phyloP scores from a whole-genome alignment of 2,329 filamentous ascomycete species.

The Beauveria asiatica region DNA sequence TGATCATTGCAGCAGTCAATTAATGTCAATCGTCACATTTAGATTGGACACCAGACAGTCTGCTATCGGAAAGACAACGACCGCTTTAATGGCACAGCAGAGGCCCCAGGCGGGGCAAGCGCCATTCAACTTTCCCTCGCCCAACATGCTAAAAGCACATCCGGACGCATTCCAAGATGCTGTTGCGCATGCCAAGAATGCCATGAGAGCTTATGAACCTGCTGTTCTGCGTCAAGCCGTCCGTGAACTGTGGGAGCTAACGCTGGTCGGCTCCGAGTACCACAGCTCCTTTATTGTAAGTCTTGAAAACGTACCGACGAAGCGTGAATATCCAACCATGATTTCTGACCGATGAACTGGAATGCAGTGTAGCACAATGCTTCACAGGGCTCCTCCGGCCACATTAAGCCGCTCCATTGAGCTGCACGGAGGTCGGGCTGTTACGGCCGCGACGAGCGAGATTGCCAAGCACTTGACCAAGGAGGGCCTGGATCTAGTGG shows the following conservation, averaged over 20 bases:
- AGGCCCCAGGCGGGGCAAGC: neutral
- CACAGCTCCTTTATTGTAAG: slow-evolving; percentile 40
- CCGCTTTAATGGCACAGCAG: neutral
- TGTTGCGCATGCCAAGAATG: neutral
- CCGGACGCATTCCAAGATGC: neutral
- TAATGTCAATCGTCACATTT: neutral
- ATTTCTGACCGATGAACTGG: neutral
- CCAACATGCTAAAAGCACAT: neutral
- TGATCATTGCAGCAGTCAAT: neutral
- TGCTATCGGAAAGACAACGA: no score
- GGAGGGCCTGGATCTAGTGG: slow-evolving; percentile 37
- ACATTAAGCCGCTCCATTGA: slow-evolving; percentile 31
- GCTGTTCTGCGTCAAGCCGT: slow-evolving; percentile 33
- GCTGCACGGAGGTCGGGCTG: slow-evolving; percentile 38
- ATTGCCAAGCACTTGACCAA: slow-evolving; percentile 32
- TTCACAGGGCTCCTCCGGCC: slow-evolving; percentile 33
- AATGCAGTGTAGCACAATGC: slow-evolving; percentile 36
- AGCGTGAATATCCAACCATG: neutral
- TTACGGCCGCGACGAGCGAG: slow-evolving; percentile 31
- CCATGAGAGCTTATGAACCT: slow-evolving; percentile 29
- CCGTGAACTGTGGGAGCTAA: slow-evolving; percentile 38
- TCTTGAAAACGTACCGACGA: slow-evolving; percentile 11
- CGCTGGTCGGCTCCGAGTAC: slow-evolving; percentile 34
- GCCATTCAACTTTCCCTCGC: slow-evolving; percentile 1
- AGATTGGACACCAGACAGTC: neutral